phyloP scores from a whole-genome alignment of 2,329 filamentous ascomycete species.

The Calonectria honghensis region DNA sequence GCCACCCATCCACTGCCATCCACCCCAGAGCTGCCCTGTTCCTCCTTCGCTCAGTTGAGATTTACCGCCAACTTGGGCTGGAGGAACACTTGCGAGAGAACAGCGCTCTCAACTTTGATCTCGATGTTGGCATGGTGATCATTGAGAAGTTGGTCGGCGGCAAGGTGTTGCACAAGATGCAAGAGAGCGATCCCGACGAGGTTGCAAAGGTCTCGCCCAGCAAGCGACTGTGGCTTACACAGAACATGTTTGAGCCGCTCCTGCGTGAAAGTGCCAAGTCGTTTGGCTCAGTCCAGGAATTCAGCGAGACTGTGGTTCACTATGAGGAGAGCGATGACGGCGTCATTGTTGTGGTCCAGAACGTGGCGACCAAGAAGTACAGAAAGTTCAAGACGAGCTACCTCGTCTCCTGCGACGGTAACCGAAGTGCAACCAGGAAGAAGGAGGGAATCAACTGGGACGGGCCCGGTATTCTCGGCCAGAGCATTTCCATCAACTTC shows the following conservation, averaged over 20 bases:
- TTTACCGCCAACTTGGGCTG: slow-evolving; percentile 20
- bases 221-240: slow-evolving; percentile 29
- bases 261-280: slow-evolving; percentile 20
- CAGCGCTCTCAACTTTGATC: slow-evolving; percentile 17
- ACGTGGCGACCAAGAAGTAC: slow-evolving; percentile 21
- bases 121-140: slow-evolving; percentile 14
- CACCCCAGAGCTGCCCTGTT: slow-evolving; percentile 27
- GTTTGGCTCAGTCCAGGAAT: slow-evolving; percentile 11
- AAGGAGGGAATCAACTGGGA: slow-evolving; percentile 20
- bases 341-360: slow-evolving; percentile 26
- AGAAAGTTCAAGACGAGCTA: slow-evolving; percentile 37
- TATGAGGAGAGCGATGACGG: slow-evolving; percentile 20
- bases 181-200: slow-evolving; percentile 19
- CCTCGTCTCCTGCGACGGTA: slow-evolving; percentile 27
- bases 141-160: slow-evolving; percentile 5
- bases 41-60: slow-evolving; percentile 20
- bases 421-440: slow-evolving; percentile 30
- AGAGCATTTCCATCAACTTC: slow-evolving; percentile 18
- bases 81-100: slow-evolving; percentile 9
- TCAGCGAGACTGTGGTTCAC: slow-evolving; percentile 1
- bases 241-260: slow-evolving; percentile 34
- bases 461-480: neutral
- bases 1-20: slow-evolving; percentile 29
- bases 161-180: slow-evolving; percentile 16
- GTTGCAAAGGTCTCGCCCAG: slow-evolving; percentile 19